Conservation (phyloP, 2,329 filamentous ascomycete genomes). For the Ascochyta pisi region DNA sequence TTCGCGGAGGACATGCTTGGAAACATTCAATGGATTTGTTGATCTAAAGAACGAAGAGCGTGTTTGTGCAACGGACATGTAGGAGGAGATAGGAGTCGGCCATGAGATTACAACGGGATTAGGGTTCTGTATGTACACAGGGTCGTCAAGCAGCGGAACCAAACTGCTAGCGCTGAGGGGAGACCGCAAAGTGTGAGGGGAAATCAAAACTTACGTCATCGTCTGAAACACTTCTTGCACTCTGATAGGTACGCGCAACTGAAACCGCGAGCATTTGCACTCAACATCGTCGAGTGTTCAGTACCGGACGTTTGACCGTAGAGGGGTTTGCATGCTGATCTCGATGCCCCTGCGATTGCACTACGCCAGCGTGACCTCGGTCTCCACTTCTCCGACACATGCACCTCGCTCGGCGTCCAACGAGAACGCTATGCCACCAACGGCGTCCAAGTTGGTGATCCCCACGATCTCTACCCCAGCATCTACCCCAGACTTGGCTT, state of each 20-base stretch:
- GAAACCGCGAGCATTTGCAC: neutral
- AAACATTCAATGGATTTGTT: neutral
- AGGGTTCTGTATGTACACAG: neutral
- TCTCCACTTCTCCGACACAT: conserved; percentile 22
- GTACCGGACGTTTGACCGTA: neutral
- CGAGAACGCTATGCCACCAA: conserved; percentile 13
- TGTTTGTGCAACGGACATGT: neutral
- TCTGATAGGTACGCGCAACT: neutral
- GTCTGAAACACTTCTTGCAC: neutral
- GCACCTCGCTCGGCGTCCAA: neutral
- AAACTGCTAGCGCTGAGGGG: conserved; percentile 1
- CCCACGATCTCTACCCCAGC: conserved; percentile 30
- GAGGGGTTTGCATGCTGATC: neutral
- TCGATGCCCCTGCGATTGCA: neutral
- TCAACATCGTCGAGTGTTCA: neutral
- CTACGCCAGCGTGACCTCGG: conserved; percentile 19
- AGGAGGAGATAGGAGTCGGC: neutral
- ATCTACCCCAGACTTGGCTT: conserved; percentile 23
- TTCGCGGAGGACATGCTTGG: neutral
- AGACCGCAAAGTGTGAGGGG: neutral
- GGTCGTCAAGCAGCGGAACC: conserved; percentile 1
- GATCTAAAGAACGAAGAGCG: neutral
- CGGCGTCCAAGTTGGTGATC: conserved; percentile 18
- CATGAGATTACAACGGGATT: neutral
- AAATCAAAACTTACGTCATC: neutral